Conservation (phyloP, 73 alveolate genomes). For the Breviolum minutum region DNA sequence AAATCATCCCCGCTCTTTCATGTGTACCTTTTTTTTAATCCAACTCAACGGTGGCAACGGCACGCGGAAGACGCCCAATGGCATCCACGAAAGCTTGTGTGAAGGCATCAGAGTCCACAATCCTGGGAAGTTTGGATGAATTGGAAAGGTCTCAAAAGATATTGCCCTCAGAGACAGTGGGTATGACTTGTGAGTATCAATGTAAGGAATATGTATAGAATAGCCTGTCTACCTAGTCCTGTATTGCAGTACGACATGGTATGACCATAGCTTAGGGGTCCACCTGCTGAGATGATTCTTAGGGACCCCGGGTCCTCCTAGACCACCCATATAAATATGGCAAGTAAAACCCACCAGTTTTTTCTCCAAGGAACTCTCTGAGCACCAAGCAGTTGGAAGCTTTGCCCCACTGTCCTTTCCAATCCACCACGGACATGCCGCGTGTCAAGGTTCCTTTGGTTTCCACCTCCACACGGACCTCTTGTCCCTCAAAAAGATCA, state of each 20-base stretch:
- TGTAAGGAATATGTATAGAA: not conserved
- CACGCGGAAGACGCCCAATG: constrained; percentile 30
- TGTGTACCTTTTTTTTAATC: no score
- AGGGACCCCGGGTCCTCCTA: no score
- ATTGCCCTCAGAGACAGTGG: not conserved
- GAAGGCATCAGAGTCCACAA: constrained; percentile 27
- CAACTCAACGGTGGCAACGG: no score
- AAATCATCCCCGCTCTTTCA: no score
- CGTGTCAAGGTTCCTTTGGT: constrained; percentile 22
- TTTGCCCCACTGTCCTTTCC: constrained; percentile 91
- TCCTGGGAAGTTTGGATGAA: constrained; percentile 31
- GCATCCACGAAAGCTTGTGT: constrained; percentile 26
- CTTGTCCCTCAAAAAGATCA: constrained; percentile 50
- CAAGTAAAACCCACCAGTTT: no score
- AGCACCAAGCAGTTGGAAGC: constrained; percentile 43
- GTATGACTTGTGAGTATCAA: not conserved
- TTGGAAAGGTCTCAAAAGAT: no score
- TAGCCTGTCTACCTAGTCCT: no score
- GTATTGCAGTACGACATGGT: no score
- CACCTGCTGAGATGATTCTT: no score
- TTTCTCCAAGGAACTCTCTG: not conserved
- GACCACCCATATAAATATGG: no score
- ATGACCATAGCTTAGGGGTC: no score
- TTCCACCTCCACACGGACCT: constrained; percentile 74
- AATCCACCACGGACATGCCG: constrained; percentile 76